Evolutionary conservation across 176 grass and related monocot species (phyloP).

Genomic region (Carex parvula): DNA sequence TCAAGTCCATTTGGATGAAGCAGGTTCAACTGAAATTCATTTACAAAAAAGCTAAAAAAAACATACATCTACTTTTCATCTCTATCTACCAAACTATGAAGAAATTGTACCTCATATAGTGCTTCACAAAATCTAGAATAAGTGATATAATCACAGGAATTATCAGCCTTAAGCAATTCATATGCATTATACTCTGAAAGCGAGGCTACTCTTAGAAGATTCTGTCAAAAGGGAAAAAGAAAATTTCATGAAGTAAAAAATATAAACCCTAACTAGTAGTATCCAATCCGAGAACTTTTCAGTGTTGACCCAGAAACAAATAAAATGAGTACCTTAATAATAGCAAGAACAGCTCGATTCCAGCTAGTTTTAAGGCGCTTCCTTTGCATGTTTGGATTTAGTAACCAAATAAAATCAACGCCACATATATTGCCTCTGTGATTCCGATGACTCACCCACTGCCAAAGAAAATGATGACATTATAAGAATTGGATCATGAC

Average conservation of each 20-base stretch:
- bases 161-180: constrained; percentile 74
- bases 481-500: constrained; percentile 19
- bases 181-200: constrained; percentile 72
- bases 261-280: constrained; percentile 16
- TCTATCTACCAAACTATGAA: background rate
- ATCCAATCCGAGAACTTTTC: constrained; percentile 24
- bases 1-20: constrained; percentile 55
- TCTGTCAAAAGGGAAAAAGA: constrained; percentile 39
- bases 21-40: constrained; percentile 55
- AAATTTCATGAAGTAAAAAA: constrained; percentile 35
- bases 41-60: background rate
- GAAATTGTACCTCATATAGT: constrained; percentile 58
- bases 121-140: constrained; percentile 74
- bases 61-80: background rate
- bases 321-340: constrained; percentile 70
- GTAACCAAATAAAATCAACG: constrained; percentile 97
- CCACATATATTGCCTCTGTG: constrained; percentile 90
- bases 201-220: constrained; percentile 59
- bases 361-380: constrained; percentile 85
- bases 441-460: constrained; percentile 98
- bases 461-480: constrained; percentile 13
- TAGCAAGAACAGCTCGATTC: constrained; percentile 89
- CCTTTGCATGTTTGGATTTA: constrained; percentile 70
- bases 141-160: constrained; percentile 58
- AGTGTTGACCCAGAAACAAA: constrained; percentile 16